Evolutionary conservation across 345 rosid species (phyloP).

Genomic region (Brassica incana): DNA sequence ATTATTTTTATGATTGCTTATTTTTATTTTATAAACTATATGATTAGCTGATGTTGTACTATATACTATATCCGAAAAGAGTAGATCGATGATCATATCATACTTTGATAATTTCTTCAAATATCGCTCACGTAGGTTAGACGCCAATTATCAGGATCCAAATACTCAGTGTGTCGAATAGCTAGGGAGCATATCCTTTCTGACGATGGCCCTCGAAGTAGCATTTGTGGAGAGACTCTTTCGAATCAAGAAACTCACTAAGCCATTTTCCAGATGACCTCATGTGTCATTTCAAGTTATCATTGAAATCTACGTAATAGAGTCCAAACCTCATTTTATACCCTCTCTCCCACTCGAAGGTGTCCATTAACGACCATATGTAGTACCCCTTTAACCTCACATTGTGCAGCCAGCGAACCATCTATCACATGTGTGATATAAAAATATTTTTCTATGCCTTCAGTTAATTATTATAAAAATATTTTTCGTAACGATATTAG

Average conservation of each 20-base stretch:
- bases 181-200: conserved; percentile 28
- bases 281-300: conserved; percentile 46
- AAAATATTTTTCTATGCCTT: neutral
- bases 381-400: conserved; percentile 48
- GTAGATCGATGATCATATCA: conserved; percentile 23
- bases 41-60: conserved; percentile 13
- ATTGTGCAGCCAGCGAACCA: conserved; percentile 28
- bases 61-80: neutral
- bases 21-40: neutral
- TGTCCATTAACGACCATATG: conserved; percentile 57
- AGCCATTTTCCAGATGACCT: conserved; percentile 35
- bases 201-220: conserved; percentile 29
- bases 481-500: neutral
- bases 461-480: neutral
- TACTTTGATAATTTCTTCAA: neutral
- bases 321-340: conserved; percentile 49
- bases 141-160: neutral
- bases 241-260: conserved; percentile 22
- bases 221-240: conserved; percentile 27
- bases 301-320: conserved; percentile 19
- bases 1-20: no score
- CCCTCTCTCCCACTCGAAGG: conserved; percentile 50
- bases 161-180: neutral
- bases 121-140: conserved; percentile 21
- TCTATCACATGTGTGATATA: neutral